phyloP scores from a whole-genome alignment of 2,329 filamentous ascomycete species.

The Colletotrichum melonis region DNA sequence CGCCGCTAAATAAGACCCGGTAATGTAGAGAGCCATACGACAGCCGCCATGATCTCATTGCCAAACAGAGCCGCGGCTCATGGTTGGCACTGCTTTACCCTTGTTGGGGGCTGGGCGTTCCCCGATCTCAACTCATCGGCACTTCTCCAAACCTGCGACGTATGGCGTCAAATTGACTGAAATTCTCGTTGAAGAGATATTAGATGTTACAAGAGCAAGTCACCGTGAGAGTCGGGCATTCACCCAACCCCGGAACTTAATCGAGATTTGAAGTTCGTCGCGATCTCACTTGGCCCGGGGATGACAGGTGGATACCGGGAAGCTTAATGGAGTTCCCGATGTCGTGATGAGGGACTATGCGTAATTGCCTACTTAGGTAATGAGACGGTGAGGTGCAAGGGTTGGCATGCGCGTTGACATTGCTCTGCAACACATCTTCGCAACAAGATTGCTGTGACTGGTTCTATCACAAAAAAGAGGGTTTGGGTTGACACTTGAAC shows the following conservation, averaged over 20 bases:
- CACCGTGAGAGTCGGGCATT: not conserved
- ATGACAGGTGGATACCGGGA: not conserved
- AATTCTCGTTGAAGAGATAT: not conserved
- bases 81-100: too few relatives aligned
- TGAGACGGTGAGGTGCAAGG: not conserved
- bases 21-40: too few relatives aligned
- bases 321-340: not conserved
- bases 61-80: too few relatives aligned
- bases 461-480: not conserved
- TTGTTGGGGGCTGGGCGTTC: too few relatives aligned
- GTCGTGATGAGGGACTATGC: not conserved
- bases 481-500: not conserved
- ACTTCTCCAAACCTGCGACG: not conserved
- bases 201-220: not conserved
- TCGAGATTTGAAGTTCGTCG: not conserved
- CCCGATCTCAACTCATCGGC: too few relatives aligned
- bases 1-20: too few relatives aligned
- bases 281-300: not conserved
- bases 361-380: not conserved
- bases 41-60: too few relatives aligned
- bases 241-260: not conserved
- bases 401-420: not conserved
- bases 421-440: not conserved
- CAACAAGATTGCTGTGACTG: not conserved
- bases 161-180: not conserved